A percentile compares a stretch with the other conserved stretches of the same genome.
Conservation (phyloP, 1,284 basidiomycete genomes). For the Golubevia sp. region DNA sequence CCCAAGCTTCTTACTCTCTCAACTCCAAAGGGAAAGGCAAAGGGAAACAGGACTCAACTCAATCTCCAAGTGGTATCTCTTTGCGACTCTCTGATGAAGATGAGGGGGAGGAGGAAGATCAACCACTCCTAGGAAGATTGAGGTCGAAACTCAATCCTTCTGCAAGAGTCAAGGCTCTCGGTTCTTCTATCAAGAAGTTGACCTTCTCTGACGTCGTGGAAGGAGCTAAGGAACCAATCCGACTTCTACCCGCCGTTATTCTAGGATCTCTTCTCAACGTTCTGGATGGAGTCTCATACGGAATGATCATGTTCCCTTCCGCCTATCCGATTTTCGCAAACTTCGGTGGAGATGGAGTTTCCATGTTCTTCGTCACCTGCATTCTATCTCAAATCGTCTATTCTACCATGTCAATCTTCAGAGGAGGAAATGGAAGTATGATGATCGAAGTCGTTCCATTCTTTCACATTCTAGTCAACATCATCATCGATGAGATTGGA, state of each 20-base stretch:
- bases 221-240: constrained; percentile 38
- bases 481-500: constrained; percentile 76
- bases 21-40: neutral
- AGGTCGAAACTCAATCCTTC: neutral
- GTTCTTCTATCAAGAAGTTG: constrained; percentile 19
- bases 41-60: neutral
- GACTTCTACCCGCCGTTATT: constrained; percentile 74
- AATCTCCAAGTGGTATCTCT: neutral
- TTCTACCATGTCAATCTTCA: constrained; percentile 86
- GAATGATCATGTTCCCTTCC: constrained; percentile 87
- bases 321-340: constrained; percentile 73
- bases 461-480: constrained; percentile 85
- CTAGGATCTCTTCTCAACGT: constrained; percentile 87
- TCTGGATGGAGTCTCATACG: constrained; percentile 79
- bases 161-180: constrained; percentile 10
- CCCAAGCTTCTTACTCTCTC: constrained; percentile 20
- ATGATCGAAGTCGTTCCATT: constrained; percentile 99
- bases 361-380: constrained; percentile 68
- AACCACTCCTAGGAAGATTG: constrained; percentile 1
- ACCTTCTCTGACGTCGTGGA: constrained; percentile 32
- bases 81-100: neutral
- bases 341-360: constrained; percentile 87
- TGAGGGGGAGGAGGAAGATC: neutral
- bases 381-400: constrained; percentile 84
- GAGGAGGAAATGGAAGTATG: constrained; percentile 83